Evolutionary conservation across 2,329 filamentous ascomycete genomes (phyloP).

Genomic region (Fusarium gaditjirri): DNA sequence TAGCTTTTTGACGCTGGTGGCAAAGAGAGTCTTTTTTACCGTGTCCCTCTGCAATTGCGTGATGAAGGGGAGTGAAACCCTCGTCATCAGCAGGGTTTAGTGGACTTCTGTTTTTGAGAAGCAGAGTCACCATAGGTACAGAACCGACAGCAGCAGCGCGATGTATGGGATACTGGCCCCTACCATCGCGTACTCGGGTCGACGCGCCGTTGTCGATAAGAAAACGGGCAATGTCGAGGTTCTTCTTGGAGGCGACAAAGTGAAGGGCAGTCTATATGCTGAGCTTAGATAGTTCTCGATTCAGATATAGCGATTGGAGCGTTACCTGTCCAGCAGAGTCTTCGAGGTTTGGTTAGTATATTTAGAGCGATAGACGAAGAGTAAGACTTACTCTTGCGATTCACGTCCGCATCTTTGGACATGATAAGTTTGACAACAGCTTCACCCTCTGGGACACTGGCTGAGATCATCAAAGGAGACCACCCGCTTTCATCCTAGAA

Average conservation of each 20-base stretch:
- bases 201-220: conserved; percentile 82
- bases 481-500: conserved; percentile 79
- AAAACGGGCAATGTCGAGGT: conserved; percentile 81
- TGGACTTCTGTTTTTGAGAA: conserved; percentile 82
- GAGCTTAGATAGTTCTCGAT: not conserved
- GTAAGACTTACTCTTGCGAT: conserved; percentile 70
- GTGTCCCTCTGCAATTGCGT: conserved; percentile 81
- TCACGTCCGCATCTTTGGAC: conserved; percentile 75
- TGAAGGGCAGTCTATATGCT: conserved; percentile 80
- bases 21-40: conserved; percentile 54
- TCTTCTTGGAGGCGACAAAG: conserved; percentile 90
- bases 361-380: not conserved
- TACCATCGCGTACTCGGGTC: conserved; percentile 81
- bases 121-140: conserved; percentile 83
- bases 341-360: conserved; percentile 45
- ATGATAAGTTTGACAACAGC: conserved; percentile 75
- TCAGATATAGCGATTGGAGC: not conserved
- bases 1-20: no score
- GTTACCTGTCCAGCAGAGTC: conserved; percentile 73
- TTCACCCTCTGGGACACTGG: conserved; percentile 77
- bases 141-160: conserved; percentile 91
- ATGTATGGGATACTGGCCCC: conserved; percentile 91
- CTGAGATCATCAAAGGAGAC: conserved; percentile 87
- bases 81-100: conserved; percentile 84
- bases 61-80: conserved; percentile 90